phyloP scores from a whole-genome alignment of 768 basidiomycete species.

The Suillus brevipes region DNA sequence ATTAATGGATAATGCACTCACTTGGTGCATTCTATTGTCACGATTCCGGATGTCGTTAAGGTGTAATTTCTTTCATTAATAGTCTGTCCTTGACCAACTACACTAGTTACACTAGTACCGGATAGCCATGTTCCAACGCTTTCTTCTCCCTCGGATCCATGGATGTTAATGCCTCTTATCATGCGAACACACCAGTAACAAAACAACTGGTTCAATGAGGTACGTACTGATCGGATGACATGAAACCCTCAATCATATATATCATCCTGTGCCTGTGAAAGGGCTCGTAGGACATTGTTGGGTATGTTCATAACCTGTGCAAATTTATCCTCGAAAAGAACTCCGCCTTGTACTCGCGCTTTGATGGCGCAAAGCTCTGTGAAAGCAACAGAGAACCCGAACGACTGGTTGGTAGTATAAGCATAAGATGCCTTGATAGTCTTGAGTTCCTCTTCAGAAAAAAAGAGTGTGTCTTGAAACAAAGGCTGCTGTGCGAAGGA shows the following conservation, averaged over 20 bases:
- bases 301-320: conserved; percentile 28
- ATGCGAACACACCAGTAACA: neutral
- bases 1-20: conserved; percentile 36
- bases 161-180: conserved; percentile 46
- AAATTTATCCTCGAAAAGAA: conserved; percentile 24
- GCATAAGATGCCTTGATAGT: conserved; percentile 58
- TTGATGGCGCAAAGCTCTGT: conserved; percentile 55
- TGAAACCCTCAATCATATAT: conserved; percentile 9
- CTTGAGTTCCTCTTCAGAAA: conserved; percentile 37
- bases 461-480: conserved; percentile 13
- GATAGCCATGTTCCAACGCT: conserved; percentile 89
- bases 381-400: conserved; percentile 60
- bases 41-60: conserved; percentile 67
- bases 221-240: neutral
- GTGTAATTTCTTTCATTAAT: conserved; percentile 51
- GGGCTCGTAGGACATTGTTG: conserved; percentile 16
- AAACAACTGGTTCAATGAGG: neutral
- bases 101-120: conserved; percentile 31
- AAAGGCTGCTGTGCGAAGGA: conserved; percentile 27
- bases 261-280: conserved; percentile 17
- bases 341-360: conserved; percentile 37
- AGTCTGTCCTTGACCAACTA: conserved; percentile 5
- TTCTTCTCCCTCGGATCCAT: conserved; percentile 67
- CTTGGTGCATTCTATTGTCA: conserved; percentile 72
- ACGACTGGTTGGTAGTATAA: conserved; percentile 32